These are phyloP conservation scores for Termitomyces sp. DNA, from an alignment of 768 basidiomycete species.

Conservation along the genomic window DNA sequence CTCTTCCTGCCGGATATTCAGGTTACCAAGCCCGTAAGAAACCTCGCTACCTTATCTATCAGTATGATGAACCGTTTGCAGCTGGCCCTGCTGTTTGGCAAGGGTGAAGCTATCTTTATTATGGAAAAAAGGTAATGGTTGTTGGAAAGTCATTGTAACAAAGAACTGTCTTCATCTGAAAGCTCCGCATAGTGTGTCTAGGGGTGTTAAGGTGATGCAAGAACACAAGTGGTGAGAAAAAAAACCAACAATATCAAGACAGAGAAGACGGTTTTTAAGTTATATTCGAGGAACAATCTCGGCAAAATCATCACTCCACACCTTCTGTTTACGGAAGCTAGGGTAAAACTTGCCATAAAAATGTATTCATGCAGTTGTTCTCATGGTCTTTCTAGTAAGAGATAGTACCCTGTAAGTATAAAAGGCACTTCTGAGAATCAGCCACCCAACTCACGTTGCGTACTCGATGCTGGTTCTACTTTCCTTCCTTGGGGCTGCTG, in stretches of 20 bases:
- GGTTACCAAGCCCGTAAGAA: slow-evolving; percentile 28
- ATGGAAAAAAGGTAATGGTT: neutral
- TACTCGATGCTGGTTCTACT: slow-evolving; percentile 3
- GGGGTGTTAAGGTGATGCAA: no score
- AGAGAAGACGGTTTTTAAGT: neutral
- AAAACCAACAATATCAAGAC: no score
- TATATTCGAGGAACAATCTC: neutral
- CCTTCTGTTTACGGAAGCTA: neutral
- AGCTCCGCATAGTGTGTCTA: neutral
- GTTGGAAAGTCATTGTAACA: neutral
- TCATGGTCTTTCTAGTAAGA: neutral
- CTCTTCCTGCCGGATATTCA: slow-evolving; percentile 21
- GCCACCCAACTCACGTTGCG: neutral
- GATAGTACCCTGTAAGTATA: neutral
- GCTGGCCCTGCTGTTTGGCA: slow-evolving; percentile 28
- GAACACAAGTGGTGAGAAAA: no score
- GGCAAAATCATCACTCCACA: neutral
- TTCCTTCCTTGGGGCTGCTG: neutral
- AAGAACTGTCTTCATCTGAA: neutral
- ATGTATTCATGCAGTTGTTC: neutral
- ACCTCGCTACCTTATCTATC: neutral
- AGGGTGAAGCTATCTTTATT: slow-evolving; percentile 13
- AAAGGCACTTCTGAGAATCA: neutral
- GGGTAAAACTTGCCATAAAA: neutral
- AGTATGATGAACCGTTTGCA: neutral